Percentiles rank a stretch among this genome's conserved stretches.
Conservation (phyloP, 805 yeast genomes). For the Myxozyma melibiosi region DNA sequence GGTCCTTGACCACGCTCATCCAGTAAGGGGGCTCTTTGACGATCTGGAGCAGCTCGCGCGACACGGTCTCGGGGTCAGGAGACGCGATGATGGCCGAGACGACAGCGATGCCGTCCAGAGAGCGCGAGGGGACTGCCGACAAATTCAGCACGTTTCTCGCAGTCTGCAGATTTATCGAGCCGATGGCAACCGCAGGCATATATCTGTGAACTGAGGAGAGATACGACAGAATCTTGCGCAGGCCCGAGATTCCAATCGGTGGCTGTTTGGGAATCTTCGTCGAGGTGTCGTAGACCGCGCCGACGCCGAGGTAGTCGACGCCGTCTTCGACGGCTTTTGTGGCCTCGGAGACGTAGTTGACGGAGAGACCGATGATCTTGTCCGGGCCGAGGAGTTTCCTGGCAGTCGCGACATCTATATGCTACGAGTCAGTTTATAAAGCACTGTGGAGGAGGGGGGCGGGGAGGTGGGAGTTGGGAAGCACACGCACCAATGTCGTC, state of each 20-base stretch:
- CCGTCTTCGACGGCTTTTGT: constrained; percentile 51
- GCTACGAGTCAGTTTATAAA: no score
- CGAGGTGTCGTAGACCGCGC: constrained; percentile 71
- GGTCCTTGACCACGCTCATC: constrained; percentile 10
- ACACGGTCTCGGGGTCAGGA: constrained; percentile 54
- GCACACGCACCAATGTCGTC: constrained; percentile 63
- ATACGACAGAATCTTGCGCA: constrained; percentile 51
- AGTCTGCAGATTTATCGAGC: constrained; percentile 72
- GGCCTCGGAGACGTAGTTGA: constrained; percentile 61
- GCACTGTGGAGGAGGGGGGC: no score
- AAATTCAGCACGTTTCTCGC: constrained; percentile 59
- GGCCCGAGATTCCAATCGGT: constrained; percentile 74
- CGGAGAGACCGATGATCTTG: constrained; percentile 79
- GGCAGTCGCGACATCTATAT: constrained; percentile 49
- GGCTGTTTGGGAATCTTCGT: constrained; percentile 64
- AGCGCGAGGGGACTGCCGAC: constrained; percentile 46
- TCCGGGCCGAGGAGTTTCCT: constrained; percentile 68
- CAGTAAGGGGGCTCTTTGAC: constrained; percentile 41
- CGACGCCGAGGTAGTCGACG: constrained; percentile 85
- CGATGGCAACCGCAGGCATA: constrained; percentile 71
- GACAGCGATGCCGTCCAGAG: constrained; percentile 81
- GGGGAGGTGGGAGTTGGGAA: no score
- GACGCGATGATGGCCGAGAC: constrained; percentile 84
- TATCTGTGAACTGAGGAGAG: constrained; percentile 27
- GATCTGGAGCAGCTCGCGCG: constrained; percentile 45